Conservation (phyloP, 805 yeast species). For the Yarrowia deformans region DNA sequence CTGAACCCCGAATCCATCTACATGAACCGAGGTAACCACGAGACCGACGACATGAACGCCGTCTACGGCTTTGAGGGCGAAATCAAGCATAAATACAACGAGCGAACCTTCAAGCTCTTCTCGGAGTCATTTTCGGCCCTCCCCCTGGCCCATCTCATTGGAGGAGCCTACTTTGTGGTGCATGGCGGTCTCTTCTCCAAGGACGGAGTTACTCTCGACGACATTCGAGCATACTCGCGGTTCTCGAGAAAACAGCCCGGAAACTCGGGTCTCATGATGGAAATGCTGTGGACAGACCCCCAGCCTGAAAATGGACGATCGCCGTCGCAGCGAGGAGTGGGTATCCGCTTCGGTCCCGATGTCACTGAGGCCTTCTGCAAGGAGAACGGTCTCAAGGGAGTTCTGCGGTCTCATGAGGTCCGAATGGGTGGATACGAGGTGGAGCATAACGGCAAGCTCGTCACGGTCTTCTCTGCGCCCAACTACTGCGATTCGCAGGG, state of each 20-base stretch:
- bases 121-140: conserved; percentile 83
- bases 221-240: conserved; percentile 74
- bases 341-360: conserved; percentile 97
- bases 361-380: conserved; percentile 81
- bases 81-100: conserved; percentile 87
- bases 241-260: conserved; percentile 81
- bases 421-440: conserved; percentile 87
- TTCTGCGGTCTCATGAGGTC: conserved; percentile 94
- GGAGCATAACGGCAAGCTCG: conserved; percentile 84
- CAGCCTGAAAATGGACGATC: conserved; percentile 78
- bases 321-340: conserved; percentile 92
- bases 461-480: conserved; percentile 98
- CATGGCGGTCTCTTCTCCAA: conserved; percentile 95
- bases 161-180: conserved; percentile 81
- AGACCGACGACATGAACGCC: conserved; percentile 94
- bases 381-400: conserved; percentile 72
- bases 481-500: conserved; percentile 95
- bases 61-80: conserved; percentile 97
- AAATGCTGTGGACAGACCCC: conserved; percentile 96
- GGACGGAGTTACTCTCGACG: conserved; percentile 72
- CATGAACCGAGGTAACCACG: conserved; percentile 95
- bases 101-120: conserved; percentile 79
- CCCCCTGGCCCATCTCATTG: conserved; percentile 85
- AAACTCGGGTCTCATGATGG: conserved; percentile 92
- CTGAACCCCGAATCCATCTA: conserved; percentile 72